Percentiles rank a stretch among this genome's conserved stretches.
These are phyloP conservation scores for Leccinum olivaceopallidum DNA, from an alignment of 768 basidiomycete genomes.

Conservation along the genomic window DNA sequence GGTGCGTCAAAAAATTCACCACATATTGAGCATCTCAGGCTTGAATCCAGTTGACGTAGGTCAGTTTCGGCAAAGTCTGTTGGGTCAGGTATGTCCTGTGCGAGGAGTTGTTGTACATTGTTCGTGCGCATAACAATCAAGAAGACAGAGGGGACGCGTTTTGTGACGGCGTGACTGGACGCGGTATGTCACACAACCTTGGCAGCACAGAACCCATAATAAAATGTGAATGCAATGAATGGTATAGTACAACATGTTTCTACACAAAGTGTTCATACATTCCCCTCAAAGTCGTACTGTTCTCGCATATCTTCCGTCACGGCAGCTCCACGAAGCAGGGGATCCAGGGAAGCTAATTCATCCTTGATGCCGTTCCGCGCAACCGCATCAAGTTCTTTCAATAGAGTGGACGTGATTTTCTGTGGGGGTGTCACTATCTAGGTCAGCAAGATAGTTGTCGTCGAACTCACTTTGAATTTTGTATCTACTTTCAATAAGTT, in stretches of 20 bases:
- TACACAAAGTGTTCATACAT: constrained; percentile 28
- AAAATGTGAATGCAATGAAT: constrained; percentile 10
- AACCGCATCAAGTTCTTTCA: constrained; percentile 84
- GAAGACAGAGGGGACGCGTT: constrained; percentile 9
- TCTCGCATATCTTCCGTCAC: constrained; percentile 38
- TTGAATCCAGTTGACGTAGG: constrained; percentile 61
- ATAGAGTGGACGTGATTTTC: constrained; percentile 80
- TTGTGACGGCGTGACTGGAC: constrained; percentile 26
- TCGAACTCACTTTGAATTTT: constrained; percentile 71
- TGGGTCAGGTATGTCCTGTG: constrained; percentile 53
- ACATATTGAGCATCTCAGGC: constrained; percentile 76
- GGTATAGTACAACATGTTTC: constrained; percentile 26
- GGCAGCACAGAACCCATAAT: constrained; percentile 1
- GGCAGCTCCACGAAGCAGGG: constrained; percentile 63
- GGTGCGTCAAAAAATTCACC: constrained; percentile 72
- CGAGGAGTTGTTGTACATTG: constrained; percentile 32
- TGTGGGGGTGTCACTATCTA: constrained; percentile 31
- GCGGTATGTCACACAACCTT: constrained; percentile 21
- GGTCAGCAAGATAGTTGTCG: not conserved
- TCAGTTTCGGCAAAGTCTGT: constrained; percentile 68
- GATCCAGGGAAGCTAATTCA: constrained; percentile 80
- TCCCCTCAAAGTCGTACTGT: constrained; percentile 45
- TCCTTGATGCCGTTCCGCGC: constrained; percentile 81
- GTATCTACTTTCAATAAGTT: constrained; percentile 78
- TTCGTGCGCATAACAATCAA: constrained; percentile 27